phyloP scores from a whole-genome alignment of 495 filamentous ascomycete genomes.

The Penicillium manginii region DNA sequence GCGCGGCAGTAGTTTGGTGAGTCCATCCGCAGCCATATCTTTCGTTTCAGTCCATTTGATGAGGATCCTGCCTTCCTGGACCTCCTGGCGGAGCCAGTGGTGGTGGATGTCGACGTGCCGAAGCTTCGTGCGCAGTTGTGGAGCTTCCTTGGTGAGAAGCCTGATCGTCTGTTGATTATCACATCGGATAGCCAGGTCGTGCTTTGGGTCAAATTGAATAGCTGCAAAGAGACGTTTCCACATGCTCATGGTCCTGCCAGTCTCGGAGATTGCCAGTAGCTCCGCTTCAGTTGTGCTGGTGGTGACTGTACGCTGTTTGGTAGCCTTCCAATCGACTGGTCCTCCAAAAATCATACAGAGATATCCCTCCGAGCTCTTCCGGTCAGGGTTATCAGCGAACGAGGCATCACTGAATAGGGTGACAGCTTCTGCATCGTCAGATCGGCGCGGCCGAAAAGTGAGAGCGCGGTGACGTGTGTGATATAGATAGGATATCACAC shows the following conservation, averaged over 20 bases:
- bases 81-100: too few relatives aligned
- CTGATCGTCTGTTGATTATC: too few relatives aligned
- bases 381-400: not conserved
- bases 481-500: not conserved
- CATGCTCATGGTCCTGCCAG: slow-evolving; percentile 14
- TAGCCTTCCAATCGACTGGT: not conserved
- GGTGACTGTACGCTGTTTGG: not conserved
- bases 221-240: slow-evolving; percentile 27
- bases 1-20: too few relatives aligned
- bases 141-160: too few relatives aligned
- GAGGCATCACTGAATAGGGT: not conserved
- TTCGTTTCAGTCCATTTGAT: too few relatives aligned
- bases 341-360: not conserved
- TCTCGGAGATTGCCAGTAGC: slow-evolving; percentile 32
- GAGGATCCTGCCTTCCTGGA: too few relatives aligned
- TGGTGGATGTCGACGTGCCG: too few relatives aligned
- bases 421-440: not conserved
- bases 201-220: not conserved
- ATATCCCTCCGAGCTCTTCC: slow-evolving; percentile 1
- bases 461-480: not conserved
- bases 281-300: slow-evolving; percentile 28
- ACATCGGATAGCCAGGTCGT: too few relatives aligned
- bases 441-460: not conserved
- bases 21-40: too few relatives aligned
- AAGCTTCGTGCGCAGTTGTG: too few relatives aligned